Conservation (phyloP, 2,329 filamentous ascomycete genomes). For the Microdochium bolleyi region DNA sequence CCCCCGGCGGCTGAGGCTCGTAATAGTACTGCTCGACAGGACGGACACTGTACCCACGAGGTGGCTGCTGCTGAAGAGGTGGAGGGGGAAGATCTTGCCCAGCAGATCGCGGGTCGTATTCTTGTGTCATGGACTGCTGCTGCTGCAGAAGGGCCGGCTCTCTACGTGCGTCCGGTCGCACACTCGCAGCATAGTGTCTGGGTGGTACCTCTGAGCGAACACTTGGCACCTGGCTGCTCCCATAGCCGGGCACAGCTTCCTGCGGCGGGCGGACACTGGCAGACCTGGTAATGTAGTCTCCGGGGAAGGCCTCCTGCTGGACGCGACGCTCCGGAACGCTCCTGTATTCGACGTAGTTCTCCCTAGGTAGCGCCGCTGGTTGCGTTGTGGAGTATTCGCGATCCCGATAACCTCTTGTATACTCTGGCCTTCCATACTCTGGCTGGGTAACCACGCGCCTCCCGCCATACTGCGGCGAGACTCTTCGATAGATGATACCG, state of each 20-base stretch:
- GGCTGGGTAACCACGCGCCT: slow-evolving; percentile 55
- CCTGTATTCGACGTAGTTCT: slow-evolving; percentile 42
- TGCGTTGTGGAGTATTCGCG: slow-evolving; percentile 47
- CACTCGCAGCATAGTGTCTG: slow-evolving; percentile 39
- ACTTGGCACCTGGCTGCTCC: slow-evolving; percentile 29
- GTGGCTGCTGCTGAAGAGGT: not conserved
- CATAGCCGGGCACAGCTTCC: slow-evolving; percentile 35
- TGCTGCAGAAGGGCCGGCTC: slow-evolving; percentile 16
- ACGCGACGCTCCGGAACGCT: slow-evolving; percentile 28
- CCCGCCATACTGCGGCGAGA: slow-evolving; percentile 41
- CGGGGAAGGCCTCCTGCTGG: slow-evolving; percentile 33
- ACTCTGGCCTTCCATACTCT: slow-evolving; percentile 43
- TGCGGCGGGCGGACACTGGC: slow-evolving; percentile 52
- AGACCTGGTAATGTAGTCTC: slow-evolving; percentile 47
- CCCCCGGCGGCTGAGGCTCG: slow-evolving; percentile 22
- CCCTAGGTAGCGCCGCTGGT: slow-evolving; percentile 29
- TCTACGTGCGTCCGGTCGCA: slow-evolving; percentile 28
- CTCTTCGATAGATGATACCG: slow-evolving; percentile 37
- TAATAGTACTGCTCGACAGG: slow-evolving; percentile 34
- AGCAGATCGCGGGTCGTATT: slow-evolving; percentile 18
- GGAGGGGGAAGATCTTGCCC: slow-evolving; percentile 16
- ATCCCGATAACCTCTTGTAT: slow-evolving; percentile 44
- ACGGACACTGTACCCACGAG: slow-evolving; percentile 26
- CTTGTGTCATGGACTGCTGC: slow-evolving; percentile 8
- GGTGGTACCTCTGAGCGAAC: slow-evolving; percentile 29